These are phyloP conservation scores for Phytophthora lateralis DNA, from an alignment of 352 stramenopile species.

Conservation along the genomic window DNA sequence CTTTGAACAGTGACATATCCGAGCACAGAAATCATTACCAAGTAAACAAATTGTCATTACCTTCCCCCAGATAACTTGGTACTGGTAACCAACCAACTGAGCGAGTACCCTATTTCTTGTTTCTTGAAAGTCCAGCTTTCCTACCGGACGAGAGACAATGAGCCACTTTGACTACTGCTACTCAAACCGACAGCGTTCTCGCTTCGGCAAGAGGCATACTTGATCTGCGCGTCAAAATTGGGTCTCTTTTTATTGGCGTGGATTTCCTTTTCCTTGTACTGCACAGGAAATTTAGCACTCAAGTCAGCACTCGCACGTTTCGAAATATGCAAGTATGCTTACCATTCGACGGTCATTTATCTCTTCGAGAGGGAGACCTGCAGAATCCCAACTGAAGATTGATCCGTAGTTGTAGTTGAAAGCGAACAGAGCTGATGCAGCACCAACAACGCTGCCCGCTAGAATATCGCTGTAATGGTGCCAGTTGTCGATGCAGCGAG, in stretches of 20 bases:
- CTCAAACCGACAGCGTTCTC: slow-evolving; percentile 4
- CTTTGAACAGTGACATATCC: background rate
- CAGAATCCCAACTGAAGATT: slow-evolving; percentile 62
- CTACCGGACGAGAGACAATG: background rate
- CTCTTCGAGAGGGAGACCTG: slow-evolving; percentile 62
- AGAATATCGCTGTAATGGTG: slow-evolving; percentile 84
- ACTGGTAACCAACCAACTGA: background rate
- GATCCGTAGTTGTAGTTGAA: slow-evolving; percentile 80
- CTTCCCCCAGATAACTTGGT: background rate
- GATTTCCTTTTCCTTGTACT: slow-evolving; percentile 1
- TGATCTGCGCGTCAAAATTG: slow-evolving; percentile 33
- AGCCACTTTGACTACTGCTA: slow-evolving; percentile 4
- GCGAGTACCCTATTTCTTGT: too few species aligned
- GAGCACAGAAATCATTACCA: background rate
- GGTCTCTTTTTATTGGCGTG: slow-evolving; percentile 3
- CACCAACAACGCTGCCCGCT: slow-evolving; percentile 66
- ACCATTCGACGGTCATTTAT: slow-evolving; percentile 55
- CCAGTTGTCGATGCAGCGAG: slow-evolving; percentile 85
- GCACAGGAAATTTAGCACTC: background rate
- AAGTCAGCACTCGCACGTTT: background rate
- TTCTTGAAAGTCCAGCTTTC: too few species aligned
- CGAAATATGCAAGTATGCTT: slow-evolving; percentile 8
- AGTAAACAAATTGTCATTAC: background rate
- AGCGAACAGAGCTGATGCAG: slow-evolving; percentile 43
- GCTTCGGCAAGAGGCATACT: background rate